Evolutionary conservation across 2,329 filamentous ascomycete species (phyloP).

Genomic region (Diaporthe ampelina): DNA sequence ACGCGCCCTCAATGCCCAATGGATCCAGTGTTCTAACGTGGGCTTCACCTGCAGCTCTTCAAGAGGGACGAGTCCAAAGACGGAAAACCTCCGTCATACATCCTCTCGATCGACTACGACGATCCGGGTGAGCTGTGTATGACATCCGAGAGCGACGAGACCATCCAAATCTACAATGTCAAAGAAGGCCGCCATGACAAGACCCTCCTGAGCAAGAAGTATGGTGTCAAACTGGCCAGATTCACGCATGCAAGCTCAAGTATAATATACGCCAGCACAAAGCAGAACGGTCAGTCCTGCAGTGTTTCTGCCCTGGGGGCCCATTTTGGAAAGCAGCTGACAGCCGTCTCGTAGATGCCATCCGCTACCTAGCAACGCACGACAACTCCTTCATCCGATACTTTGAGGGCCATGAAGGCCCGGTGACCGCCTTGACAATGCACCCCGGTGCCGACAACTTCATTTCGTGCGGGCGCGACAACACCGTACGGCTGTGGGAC

Average conservation of each 20-base stretch:
- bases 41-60: slow-evolving; percentile 63
- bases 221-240: slow-evolving; percentile 92
- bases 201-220: slow-evolving; percentile 93
- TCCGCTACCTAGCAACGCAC: slow-evolving; percentile 89
- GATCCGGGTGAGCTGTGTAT: slow-evolving; percentile 94
- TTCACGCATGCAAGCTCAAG: slow-evolving; percentile 94
- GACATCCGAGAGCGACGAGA: slow-evolving; percentile 92
- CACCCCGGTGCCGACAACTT: slow-evolving; percentile 92
- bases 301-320: not conserved
- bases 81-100: slow-evolving; percentile 68
- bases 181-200: slow-evolving; percentile 92
- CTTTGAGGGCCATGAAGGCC: slow-evolving; percentile 89
- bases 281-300: slow-evolving; percentile 79
- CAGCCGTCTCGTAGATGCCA: slow-evolving; percentile 71
- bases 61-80: slow-evolving; percentile 69
- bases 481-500: slow-evolving; percentile 94
- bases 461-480: slow-evolving; percentile 90
- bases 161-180: slow-evolving; percentile 94
- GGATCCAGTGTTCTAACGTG: not conserved
- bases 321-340: slow-evolving; percentile 2
- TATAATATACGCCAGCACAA: slow-evolving; percentile 96
- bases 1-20: not conserved
- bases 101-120: slow-evolving; percentile 96
- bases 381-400: slow-evolving; percentile 98
- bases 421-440: slow-evolving; percentile 86